phyloP scores from a whole-genome alignment of 2,329 filamentous ascomycete genomes.

The Purpureocillium takamizusanense region DNA sequence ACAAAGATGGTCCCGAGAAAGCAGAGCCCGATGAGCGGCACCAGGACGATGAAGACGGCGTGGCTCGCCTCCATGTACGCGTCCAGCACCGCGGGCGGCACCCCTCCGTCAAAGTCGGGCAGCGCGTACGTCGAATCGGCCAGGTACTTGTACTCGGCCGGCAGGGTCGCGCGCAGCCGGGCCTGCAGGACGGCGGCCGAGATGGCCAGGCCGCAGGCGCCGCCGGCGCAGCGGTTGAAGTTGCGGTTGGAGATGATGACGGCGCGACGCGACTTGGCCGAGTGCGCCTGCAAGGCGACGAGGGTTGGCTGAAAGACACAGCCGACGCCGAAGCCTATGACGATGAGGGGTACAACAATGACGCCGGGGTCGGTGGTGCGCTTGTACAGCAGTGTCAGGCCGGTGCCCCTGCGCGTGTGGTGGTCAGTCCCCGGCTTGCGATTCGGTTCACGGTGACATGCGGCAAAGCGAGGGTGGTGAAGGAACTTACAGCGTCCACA shows the following conservation, averaged over 20 bases:
- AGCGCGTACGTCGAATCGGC: conserved; percentile 19
- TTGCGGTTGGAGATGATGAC: conserved; percentile 55
- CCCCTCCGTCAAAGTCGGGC: conserved; percentile 8
- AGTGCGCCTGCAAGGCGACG: conserved; percentile 43
- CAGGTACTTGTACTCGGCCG: conserved; percentile 13
- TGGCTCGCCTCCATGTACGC: conserved; percentile 44
- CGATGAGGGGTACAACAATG: conserved; percentile 36
- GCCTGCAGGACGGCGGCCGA: conserved; percentile 39
- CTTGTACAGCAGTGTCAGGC: conserved; percentile 41
- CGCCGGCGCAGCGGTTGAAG: conserved; percentile 51
- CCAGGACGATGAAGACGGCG: conserved; percentile 47
- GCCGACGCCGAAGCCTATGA: conserved; percentile 26
- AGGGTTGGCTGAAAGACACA: conserved; percentile 34
- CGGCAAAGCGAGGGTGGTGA: not conserved
- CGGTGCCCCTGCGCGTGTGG: conserved; percentile 28
- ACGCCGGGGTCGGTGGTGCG: conserved; percentile 32
- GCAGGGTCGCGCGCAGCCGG: conserved; percentile 15
- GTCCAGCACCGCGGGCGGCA: conserved; percentile 11
- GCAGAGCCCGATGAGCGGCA: conserved; percentile 27
- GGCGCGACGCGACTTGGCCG: conserved; percentile 45
- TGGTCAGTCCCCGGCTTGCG: no score
- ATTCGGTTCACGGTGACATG: no score
- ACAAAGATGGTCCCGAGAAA: conserved; percentile 27
- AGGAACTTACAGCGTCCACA: conserved; percentile 23
- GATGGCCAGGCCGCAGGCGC: conserved; percentile 45